phyloP scores from a whole-genome alignment of 148 eudicot genomes.

The Pharnaceum exiguum region DNA sequence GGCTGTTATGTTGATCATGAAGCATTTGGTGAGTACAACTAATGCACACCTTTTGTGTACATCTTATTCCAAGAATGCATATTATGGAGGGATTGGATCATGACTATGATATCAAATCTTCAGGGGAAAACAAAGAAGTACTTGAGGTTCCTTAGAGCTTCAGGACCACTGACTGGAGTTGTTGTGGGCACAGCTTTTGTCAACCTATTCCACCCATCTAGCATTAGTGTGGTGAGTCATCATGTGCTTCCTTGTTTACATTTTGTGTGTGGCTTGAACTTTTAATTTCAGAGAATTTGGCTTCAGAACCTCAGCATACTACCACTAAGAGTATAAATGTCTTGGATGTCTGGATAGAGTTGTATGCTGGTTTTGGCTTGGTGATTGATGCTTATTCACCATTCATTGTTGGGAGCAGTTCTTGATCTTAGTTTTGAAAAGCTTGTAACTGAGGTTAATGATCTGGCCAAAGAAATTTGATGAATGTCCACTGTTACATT shows the following conservation, averaged over 20 bases:
- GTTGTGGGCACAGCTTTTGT: constrained; percentile 80
- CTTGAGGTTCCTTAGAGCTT: constrained; percentile 76
- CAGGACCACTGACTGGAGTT: constrained; percentile 95
- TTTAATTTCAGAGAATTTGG: background rate
- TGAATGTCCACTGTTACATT: too few species aligned
- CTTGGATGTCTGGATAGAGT: too few species aligned
- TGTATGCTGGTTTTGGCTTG: too few species aligned
- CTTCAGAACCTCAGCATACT: background rate
- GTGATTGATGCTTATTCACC: too few species aligned
- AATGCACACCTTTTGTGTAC: background rate
- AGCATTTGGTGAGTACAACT: constrained; percentile 68
- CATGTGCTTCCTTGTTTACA: too few species aligned
- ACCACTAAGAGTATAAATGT: too few species aligned
- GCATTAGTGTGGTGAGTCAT: constrained; percentile 83
- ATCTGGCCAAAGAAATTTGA: too few species aligned
- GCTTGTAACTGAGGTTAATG: too few species aligned
- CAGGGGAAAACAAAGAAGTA: constrained; percentile 84
- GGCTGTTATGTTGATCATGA: constrained; percentile 78
- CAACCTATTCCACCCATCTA: constrained; percentile 75
- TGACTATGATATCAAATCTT: constrained; percentile 5
- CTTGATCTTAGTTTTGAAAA: too few species aligned
- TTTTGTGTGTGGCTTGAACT: too few species aligned
- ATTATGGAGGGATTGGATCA: background rate
- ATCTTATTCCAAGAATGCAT: background rate
- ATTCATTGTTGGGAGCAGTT: background rate